Conservation (phyloP, 1,284 basidiomycete genomes). For the Cystobasidium pallidum region DNA sequence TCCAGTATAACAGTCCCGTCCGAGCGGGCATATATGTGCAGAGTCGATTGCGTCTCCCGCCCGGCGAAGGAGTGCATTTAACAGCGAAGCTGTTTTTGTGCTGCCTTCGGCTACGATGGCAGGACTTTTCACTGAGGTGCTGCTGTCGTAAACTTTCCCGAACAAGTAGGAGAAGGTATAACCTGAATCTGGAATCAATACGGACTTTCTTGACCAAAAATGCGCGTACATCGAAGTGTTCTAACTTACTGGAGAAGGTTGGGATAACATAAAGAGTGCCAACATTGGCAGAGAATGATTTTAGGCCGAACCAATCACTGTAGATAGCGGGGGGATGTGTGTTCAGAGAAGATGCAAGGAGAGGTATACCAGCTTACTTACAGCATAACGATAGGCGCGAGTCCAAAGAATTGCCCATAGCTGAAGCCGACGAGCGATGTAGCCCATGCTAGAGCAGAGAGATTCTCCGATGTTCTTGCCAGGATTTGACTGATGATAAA, state of each 20-base stretch:
- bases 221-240: not conserved
- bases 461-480: constrained; percentile 22
- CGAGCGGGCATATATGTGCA: constrained; percentile 30
- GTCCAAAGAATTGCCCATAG: constrained; percentile 42
- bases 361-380: not conserved
- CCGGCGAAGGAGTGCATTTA: not conserved
- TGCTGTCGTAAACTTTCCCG: constrained; percentile 35
- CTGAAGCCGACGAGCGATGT: constrained; percentile 42
- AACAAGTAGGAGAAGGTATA: constrained; percentile 41
- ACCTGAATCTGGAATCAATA: not conserved
- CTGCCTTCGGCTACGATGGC: not conserved
- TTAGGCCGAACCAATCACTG: constrained; percentile 43
- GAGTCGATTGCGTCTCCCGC: constrained; percentile 4
- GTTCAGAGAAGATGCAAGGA: not conserved
- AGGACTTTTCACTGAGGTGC: not conserved
- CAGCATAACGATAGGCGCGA: constrained; percentile 39
- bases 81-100: not conserved
- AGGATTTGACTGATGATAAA: constrained; percentile 39
- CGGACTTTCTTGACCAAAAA: no score
- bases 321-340: not conserved
- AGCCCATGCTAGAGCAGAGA: constrained; percentile 29
- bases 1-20: constrained; percentile 20
- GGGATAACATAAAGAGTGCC: constrained; percentile 39
- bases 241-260: constrained; percentile 35
- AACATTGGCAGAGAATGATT: constrained; percentile 34